Evolutionary conservation across 139 green algal species (phyloP), one percentile per base, ranked within the genome.

Genomic region (Picochlorum sp.): DNA sequence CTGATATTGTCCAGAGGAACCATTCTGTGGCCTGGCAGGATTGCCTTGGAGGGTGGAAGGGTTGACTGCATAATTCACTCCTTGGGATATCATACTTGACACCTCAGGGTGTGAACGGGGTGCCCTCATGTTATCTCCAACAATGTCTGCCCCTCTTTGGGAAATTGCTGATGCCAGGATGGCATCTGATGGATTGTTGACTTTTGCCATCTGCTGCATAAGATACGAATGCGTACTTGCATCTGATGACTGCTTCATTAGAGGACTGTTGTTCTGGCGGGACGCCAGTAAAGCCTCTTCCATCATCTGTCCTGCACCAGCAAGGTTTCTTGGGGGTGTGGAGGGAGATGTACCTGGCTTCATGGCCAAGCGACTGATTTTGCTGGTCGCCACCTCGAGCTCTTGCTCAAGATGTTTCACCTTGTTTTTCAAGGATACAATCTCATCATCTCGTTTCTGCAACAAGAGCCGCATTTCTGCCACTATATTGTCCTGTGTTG

Each of bases 181-280:
- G 8, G 59, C 37, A 23, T 57, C 38, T 60, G 61, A 57, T 55
- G 61, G 34, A 50, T 56, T 56, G 20, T 23, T 38, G 55, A 45
- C 45, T 26, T 7, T n/a, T 11, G 37, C 37, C 47, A 54, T 54
- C 47, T 54, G 47, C 34, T 41, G 34, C 34, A 41, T 41, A 9
- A 41, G 34, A 11, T 41, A 41, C 34, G 34, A 41, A 41, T 41
- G 34, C 34, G 34, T 41, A 14, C 34, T 41, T 41, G 34, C 34
- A 41, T 41, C 34, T 9, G 34, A 41, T 20, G 47, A 7, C 47
- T 54, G 47, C n/a, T 54, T 54, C 47, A 21, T 21, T 10, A 54
- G 18, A 26, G 47, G 47, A 21, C 47, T 54, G 7, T 20, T 26
- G 47, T 54, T 54, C 16, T 54, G 47, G 11, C n/a, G 47, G n/a